Conservation (phyloP, 352 stramenopile species). For the Globisporangium okanoganense region DNA sequence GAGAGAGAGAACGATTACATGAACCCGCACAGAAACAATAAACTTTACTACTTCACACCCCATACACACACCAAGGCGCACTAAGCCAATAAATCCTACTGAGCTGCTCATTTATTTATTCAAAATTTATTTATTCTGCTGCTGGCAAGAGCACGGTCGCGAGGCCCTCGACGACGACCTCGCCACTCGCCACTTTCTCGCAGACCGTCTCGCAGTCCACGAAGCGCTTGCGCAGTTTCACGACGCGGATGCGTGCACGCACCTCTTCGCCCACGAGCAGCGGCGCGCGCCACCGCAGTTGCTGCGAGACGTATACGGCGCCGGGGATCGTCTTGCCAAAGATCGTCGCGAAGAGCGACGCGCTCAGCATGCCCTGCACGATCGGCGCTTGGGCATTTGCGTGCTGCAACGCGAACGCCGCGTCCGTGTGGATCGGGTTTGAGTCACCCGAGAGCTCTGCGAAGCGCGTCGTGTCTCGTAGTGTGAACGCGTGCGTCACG, state of each 20-base stretch:
- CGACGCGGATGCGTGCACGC: conserved; percentile 53
- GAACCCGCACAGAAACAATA: conserved; percentile 1
- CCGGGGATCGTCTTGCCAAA: conserved; percentile 70
- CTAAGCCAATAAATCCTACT: too few relatives aligned
- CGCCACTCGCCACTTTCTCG: conserved; percentile 37
- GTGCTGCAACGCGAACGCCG: conserved; percentile 26
- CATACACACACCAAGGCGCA: not conserved
- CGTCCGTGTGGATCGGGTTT: conserved; percentile 78
- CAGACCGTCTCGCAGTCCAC: conserved; percentile 73
- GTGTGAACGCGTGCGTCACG: conserved; percentile 55
- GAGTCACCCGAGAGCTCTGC: conserved; percentile 58
- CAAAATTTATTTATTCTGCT: not conserved
- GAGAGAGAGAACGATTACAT: not conserved
- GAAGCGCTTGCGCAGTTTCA: conserved; percentile 58
- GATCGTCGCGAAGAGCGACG: conserved; percentile 81
- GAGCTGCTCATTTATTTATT: not conserved
- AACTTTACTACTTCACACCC: conserved; percentile 1
- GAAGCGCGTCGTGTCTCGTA: conserved; percentile 61
- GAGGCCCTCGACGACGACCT: conserved; percentile 59
- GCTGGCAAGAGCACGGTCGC: conserved; percentile 64
- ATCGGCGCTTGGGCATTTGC: conserved; percentile 34
- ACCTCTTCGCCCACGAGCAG: conserved; percentile 64
- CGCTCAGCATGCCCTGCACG: conserved; percentile 78
- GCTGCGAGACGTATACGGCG: conserved; percentile 71
- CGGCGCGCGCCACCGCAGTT: conserved; percentile 57